Base-by-base conservation (phyloP, 176 grass and related monocot species). In the Rhynchospora pubera region DNA sequence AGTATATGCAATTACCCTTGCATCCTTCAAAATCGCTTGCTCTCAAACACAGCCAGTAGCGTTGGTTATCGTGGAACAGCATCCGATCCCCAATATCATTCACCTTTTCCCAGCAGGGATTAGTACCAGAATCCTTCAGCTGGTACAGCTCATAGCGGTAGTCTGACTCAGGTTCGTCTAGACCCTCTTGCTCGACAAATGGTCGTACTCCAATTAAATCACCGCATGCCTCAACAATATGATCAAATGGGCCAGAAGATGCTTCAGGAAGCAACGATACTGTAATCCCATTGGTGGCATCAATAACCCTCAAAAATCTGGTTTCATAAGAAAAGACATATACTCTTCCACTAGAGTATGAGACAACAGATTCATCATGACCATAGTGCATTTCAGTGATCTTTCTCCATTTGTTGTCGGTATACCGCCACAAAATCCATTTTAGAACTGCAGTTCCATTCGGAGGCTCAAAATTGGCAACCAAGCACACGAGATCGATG, bases 1-100 rank as follows among this genome's bases (percentile, higher is more conserved):
- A 39, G 34, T 39, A 39, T 3, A 39, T 39, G 34, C 34, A 39
- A 39, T 39, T 52, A 8, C 44, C 70, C 50, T 7, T 22, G 5
- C 1, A 51, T 52, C 70, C 70, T 9, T 75, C 70, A 75, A 75
- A 52, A 75, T 75, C 70, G 52, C 44, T 52, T 5, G 70, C 70
- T 43, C 50, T 75, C 14, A 75, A 52, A 52, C 70, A 75, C 19
- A 52, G 22, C 7, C n/a, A 22, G 14, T 5, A 3, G 7, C 44
- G 1, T 39, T 39, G 34, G 34, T 51, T 22, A 75, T 75, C 18
- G 1, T 51, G 9, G 43, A 75, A 52, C 7, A 75, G 11, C 42
- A 75, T 52, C n/a, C 70, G 4, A 21, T 75, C 70, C 10, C 70
- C 39, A 75, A 75, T 75, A n/a, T 43, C 32, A 8, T 22, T 50